A percentile compares a stretch with the other conserved stretches of the same genome.
Evolutionary conservation across 371 early-diverging fungal genomes (phyloP).

Genomic region (Mortierella sp.): DNA sequence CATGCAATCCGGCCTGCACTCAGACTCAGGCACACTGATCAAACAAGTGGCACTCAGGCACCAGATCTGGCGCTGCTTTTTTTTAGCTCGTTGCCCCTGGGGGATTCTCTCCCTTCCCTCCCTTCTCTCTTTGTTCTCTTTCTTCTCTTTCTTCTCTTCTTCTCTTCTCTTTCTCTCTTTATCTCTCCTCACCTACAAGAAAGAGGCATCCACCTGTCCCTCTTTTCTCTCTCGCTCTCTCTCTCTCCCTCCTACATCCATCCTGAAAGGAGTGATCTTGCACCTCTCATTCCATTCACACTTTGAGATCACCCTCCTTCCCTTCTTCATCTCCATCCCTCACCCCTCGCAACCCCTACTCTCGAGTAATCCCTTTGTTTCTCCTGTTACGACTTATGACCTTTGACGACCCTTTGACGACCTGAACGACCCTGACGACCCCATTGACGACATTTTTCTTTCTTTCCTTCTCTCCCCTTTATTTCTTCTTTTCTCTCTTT

Average conservation of each 20-base stretch:
- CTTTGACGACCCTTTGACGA: constrained; percentile 11
- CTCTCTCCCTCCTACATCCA: not conserved
- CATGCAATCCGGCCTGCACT: too few relatives aligned
- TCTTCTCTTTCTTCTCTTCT: not conserved
- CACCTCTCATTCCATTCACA: not conserved
- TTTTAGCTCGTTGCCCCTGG: not conserved
- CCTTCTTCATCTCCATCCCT: constrained; percentile 6
- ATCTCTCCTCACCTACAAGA: not conserved
- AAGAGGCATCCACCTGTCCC: not conserved
- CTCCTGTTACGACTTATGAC: not conserved
- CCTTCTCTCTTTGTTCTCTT: not conserved
- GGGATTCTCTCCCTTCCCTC: not conserved
- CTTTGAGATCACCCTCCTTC: not conserved
- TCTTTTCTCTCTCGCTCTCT: not conserved
- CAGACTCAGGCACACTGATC: not conserved
- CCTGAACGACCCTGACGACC: not conserved
- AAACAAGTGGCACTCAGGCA: not conserved
- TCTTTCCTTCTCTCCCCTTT: not conserved
- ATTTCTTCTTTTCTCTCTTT: not conserved
- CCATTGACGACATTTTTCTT: not conserved
- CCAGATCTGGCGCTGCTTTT: not conserved
- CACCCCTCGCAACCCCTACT: not conserved
- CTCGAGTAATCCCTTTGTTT: not conserved
- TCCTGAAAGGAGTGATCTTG: not conserved
- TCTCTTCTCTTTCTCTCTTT: not conserved